phyloP scores from a whole-genome alignment of 106 monocot genomes.

The Apostasia shenzhenica region DNA sequence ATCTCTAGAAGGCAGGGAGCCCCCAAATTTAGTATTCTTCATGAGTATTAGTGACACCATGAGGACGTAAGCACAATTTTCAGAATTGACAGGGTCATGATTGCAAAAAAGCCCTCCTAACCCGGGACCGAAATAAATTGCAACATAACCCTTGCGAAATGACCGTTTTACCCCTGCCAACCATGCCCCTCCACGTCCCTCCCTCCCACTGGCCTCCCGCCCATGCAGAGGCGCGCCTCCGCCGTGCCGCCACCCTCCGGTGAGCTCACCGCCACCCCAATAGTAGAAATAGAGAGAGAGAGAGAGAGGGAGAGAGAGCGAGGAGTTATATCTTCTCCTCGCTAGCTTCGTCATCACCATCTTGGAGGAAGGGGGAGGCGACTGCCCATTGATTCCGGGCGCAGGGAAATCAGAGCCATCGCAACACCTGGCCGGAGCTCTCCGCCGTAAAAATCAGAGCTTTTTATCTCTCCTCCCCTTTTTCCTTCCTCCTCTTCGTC shows the following conservation, averaged over 20 bases:
- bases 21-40: too few relatives aligned
- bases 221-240: slow-evolving; percentile 6
- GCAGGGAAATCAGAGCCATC: slow-evolving; percentile 8
- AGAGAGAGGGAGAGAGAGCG: too few relatives aligned
- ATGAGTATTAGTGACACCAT: too few relatives aligned
- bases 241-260: not conserved
- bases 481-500: not conserved
- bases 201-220: not conserved
- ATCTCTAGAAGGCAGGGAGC: too few relatives aligned
- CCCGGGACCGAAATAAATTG: too few relatives aligned
- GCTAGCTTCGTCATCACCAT: too few relatives aligned
- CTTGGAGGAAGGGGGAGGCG: not conserved
- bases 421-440: slow-evolving; percentile 2
- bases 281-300: too few relatives aligned
- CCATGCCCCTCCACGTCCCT: slow-evolving; percentile 1
- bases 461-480: not conserved
- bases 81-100: too few relatives aligned
- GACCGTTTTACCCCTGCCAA: not conserved
- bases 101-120: too few relatives aligned
- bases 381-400: not conserved
- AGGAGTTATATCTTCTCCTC: too few relatives aligned
- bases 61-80: too few relatives aligned
- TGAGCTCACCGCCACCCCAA: slow-evolving; percentile 2
- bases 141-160: not conserved
- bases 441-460: slow-evolving; percentile 2